Conservation (phyloP, 169 alveolate species). For the Cryptosporidium viatorum region DNA sequence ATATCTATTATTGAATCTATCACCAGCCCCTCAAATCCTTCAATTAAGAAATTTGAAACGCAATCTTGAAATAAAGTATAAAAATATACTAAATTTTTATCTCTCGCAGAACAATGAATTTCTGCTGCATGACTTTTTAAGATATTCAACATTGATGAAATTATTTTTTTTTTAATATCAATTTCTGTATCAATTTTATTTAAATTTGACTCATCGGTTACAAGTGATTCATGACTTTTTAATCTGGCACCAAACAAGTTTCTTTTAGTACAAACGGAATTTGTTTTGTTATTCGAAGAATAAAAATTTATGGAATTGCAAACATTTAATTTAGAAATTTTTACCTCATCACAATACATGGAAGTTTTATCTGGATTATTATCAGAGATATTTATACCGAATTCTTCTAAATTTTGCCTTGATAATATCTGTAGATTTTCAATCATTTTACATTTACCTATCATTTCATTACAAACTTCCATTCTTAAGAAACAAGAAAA, state of each 20-base stretch:
- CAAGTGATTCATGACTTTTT: neutral
- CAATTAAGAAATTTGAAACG: slow-evolving; percentile 45
- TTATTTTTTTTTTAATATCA: slow-evolving; percentile 5
- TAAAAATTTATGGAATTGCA: neutral
- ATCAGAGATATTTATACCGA: neutral
- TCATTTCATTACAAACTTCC: neutral
- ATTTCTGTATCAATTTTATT: neutral
- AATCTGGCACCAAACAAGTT: neutral
- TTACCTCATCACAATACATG: no score
- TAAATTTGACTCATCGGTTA: neutral
- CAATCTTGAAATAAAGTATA: slow-evolving; percentile 31
- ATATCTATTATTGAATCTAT: slow-evolving; percentile 40
- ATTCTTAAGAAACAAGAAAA: neutral
- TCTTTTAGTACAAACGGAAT: neutral
- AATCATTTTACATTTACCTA: no score
- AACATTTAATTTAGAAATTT: neutral
- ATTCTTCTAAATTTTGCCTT: neutral
- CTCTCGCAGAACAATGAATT: neutral
- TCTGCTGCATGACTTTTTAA: neutral
- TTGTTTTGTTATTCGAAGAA: neutral
- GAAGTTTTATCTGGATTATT: neutral
- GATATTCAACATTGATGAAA: neutral
- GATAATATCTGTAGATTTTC: no score
- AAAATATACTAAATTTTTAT: neutral
- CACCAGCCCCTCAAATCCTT: neutral